Base-by-base conservation (phyloP, 129 eudicot species). In the Cynara cardunculus region DNA sequence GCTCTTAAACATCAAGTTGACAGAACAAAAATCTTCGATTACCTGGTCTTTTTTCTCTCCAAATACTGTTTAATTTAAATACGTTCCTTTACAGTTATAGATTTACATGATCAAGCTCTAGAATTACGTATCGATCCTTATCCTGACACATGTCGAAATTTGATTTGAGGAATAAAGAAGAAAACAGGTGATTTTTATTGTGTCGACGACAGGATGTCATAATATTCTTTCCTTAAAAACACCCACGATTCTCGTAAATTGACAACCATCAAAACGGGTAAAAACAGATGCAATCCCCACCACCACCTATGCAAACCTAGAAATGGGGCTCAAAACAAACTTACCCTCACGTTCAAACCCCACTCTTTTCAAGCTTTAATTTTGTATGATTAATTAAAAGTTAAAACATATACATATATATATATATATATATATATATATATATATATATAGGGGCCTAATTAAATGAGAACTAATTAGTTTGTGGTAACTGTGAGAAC, bases 271-370 rank as follows among this genome's bases (percentile, higher is more conserved):
- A 70, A 18, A 34, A 30, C 11, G 30, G 34, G 19, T 21, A 76
- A 76, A 76, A 61, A 32, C 14, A 69, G 30, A 69, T 44, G 22
- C 21, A 69, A 64, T 49, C 21, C 18, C 61, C 24, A 76, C 16
- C 14, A 76, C 35, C 24, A 7, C 56, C 56, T 46, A 62, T 16
- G 62, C 80, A 21, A 76, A 22, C 73, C 19, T 35, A 37, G 10
- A 77, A 66, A 77, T 77, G 81, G 81, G 81, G 39, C 72, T 62
- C 80, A 76, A 76, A 76, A 76, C 80, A 34, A 62, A 76, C 80
- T 62, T 76, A 62, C 35, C 72, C 80, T 76, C 80, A 62, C 61
- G 34, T 19, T 75, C 19, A 9, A 75, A 25, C 79, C 49, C 79
- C 69, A 75, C 5, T 53, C 69, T 75, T 25, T 34, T 76, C 62